A percentile compares a stretch with the other conserved stretches of the same genome.
Evolutionary conservation across 176 grass and related monocot species (phyloP).

Genomic region (Oropetium thomaeum): DNA sequence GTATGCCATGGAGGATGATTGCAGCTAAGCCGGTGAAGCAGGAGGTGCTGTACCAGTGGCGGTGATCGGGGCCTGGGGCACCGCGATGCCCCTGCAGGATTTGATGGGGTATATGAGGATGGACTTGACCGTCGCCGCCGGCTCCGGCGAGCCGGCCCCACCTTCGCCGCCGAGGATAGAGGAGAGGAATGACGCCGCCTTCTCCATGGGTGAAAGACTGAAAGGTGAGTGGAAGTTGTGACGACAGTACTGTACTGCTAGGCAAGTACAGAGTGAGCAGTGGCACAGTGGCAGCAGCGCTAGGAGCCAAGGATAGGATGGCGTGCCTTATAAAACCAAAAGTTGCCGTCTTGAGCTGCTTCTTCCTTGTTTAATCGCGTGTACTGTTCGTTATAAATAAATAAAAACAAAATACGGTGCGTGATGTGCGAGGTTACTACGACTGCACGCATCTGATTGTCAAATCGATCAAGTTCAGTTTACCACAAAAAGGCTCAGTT

Average conservation of each 20-base stretch:
- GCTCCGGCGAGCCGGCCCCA: slow-evolving; percentile 2
- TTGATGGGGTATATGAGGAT: slow-evolving; percentile 87
- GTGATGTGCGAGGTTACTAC: background rate
- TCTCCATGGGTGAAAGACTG: slow-evolving; percentile 24
- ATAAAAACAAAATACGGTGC: background rate
- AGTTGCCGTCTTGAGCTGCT: background rate
- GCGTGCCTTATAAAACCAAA: background rate
- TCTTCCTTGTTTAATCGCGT: background rate
- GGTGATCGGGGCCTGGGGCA: slow-evolving; percentile 64
- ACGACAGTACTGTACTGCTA: background rate
- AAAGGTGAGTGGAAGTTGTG: background rate
- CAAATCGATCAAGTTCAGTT: no score
- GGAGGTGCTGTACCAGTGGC: slow-evolving; percentile 45
- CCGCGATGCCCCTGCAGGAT: slow-evolving; percentile 73
- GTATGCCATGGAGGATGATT: background rate
- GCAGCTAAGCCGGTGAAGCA: background rate
- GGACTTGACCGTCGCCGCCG: slow-evolving; percentile 43
- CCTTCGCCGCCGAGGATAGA: slow-evolving; percentile 53
- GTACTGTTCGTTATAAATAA: background rate
- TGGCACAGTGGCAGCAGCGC: background rate
- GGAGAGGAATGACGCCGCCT: slow-evolving; percentile 50
- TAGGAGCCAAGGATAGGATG: background rate
- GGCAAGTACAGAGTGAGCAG: background rate
- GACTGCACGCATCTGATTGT: background rate
- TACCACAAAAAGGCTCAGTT: no score